phyloP scores from a whole-genome alignment of 2,329 filamentous ascomycete species.

The Diaporthe nobilis region DNA sequence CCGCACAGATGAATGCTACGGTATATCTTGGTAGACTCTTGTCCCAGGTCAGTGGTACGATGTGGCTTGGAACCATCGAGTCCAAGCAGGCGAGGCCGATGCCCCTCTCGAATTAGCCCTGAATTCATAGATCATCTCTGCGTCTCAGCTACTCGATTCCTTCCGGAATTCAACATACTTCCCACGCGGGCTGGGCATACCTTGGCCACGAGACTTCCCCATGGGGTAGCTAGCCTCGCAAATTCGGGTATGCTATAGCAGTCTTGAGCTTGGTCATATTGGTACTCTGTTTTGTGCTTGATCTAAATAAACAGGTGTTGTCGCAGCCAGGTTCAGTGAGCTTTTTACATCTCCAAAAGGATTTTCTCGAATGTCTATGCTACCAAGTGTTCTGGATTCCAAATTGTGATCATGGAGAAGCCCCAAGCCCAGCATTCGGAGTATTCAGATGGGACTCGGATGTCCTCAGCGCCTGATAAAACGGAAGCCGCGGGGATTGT shows the following conservation, averaged over 20 bases:
- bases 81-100: background rate
- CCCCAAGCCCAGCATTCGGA: background rate
- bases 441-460: background rate
- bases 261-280: background rate
- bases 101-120: background rate
- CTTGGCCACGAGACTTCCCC: background rate
- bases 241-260: background rate
- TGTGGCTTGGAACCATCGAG: background rate
- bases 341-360: background rate
- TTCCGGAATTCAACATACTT: background rate
- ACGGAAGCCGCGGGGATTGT: background rate
- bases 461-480: background rate
- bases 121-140: background rate
- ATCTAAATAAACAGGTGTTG: background rate
- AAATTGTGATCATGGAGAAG: slow-evolving; percentile 17
- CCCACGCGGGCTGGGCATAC: background rate
- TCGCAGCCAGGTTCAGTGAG: background rate
- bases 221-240: slow-evolving; percentile 9
- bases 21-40: background rate
- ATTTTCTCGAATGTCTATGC: background rate
- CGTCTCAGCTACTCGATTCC: background rate
- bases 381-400: background rate
- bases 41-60: background rate
- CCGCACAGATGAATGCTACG: background rate
- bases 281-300: background rate